Conservation (phyloP, 768 basidiomycete genomes). For the Tubosaeta sp. region DNA sequence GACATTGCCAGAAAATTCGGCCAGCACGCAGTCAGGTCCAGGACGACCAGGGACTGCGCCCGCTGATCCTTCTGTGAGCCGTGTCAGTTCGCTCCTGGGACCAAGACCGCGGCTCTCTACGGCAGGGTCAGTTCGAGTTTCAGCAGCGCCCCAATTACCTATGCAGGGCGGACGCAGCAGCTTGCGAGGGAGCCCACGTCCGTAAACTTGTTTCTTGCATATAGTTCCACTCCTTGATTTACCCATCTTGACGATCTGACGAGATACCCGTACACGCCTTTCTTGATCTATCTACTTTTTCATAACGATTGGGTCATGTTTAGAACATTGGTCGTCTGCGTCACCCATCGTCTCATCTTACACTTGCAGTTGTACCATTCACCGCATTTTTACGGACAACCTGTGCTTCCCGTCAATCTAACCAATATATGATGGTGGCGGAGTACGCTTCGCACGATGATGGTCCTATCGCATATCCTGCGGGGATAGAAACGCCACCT, state of each 20-base stretch:
- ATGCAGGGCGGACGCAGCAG: constrained; percentile 29
- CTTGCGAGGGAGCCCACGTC: constrained; percentile 11
- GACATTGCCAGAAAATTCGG: not conserved
- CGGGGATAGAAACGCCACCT: not conserved
- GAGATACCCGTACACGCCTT: constrained; percentile 16
- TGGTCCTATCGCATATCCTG: not conserved
- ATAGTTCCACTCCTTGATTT: constrained; percentile 8
- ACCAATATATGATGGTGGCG: constrained; percentile 12
- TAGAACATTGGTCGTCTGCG: constrained; percentile 1
- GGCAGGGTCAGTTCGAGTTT: constrained; percentile 16
- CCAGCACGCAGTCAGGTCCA: not conserved
- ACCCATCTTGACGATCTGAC: constrained; percentile 1
- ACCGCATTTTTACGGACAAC: constrained; percentile 9
- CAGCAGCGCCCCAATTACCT: constrained; percentile 24
- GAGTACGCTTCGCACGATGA: not conserved
- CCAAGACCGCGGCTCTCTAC: constrained; percentile 26
- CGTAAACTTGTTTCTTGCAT: constrained; percentile 19
- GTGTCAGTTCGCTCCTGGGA: constrained; percentile 25
- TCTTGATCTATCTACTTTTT: not conserved
- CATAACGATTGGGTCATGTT: constrained; percentile 1
- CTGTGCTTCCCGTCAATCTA: not conserved
- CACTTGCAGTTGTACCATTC: constrained; percentile 13
- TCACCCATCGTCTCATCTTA: constrained; percentile 5
- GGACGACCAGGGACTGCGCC: constrained; percentile 9
- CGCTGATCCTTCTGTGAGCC: constrained; percentile 1